Evolutionary conservation across 306 rosid species (phyloP).

Genomic region (Corylus heterophylla): DNA sequence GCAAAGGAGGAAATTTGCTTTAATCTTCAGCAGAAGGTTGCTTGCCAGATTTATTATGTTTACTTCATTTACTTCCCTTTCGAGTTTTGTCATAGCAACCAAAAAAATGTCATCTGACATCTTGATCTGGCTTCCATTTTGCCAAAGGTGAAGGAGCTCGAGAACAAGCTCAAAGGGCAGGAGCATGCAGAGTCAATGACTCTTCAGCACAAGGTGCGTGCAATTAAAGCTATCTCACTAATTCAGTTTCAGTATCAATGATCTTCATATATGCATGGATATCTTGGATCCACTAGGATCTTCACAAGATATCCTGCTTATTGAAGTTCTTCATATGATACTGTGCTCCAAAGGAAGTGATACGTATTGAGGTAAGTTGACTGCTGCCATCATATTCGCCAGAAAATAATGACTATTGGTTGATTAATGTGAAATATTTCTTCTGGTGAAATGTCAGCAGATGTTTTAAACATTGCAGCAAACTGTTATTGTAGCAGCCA

Average conservation of each 20-base stretch:
- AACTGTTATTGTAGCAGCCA: not conserved
- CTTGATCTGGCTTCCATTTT: constrained; percentile 10
- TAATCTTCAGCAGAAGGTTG: constrained; percentile 76
- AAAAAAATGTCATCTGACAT: constrained; percentile 11
- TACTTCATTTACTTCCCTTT: constrained; percentile 7
- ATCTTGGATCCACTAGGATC: not conserved
- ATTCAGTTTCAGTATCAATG: not conserved
- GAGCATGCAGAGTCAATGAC: constrained; percentile 16
- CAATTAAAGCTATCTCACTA: not conserved
- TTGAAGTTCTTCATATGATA: not conserved
- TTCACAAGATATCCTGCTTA: not conserved
- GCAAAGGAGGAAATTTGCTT: constrained; percentile 68
- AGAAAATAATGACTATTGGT: not conserved
- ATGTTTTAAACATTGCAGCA: not conserved
- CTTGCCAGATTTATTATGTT: constrained; percentile 15
- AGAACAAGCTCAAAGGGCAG: constrained; percentile 56
- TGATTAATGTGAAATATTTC: not conserved
- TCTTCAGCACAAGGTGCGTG: constrained; percentile 29
- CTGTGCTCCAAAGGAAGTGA: not conserved
- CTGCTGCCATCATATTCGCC: not conserved
- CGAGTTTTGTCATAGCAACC: not conserved
- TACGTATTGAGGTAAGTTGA: not conserved
- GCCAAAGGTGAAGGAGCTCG: constrained; percentile 71
- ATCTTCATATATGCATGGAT: not conserved
- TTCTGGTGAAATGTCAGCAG: not conserved